Base-by-base conservation (phyloP, 2,329 filamentous ascomycete species). In the Xylaria sp. region DNA sequence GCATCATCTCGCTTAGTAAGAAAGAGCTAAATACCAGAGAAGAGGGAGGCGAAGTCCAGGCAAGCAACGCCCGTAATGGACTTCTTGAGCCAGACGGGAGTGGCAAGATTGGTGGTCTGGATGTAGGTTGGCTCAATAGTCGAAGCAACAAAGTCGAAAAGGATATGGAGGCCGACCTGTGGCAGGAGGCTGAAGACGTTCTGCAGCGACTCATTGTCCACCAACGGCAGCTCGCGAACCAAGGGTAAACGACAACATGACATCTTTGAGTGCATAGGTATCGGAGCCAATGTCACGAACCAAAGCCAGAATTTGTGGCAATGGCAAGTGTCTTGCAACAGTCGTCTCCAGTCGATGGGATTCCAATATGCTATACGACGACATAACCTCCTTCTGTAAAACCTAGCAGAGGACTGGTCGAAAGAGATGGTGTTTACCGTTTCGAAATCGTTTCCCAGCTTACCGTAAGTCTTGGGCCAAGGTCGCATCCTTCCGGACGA, bases 61-160 rank as follows among this genome's bases (percentile, higher is more conserved):
- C 55, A 57, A 67, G 61, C 38, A 57, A 59, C 31, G 63, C 49
- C 45, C 69, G 74, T 10, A 78, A 78, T 49, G 77, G 80, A 13
- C 81, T 82, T 10, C 72, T 87, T 70, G 81, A 88, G 76, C 83
- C 89, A 44, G 81, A 87, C 50, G 87, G 84, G 44, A 79, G 83
- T 63, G 87, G 83, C 25, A 83, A 83, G 72, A 85, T 88, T 38
- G 87, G 86, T 10, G 82, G 81, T 31, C 83, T 97, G 60, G 94
- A 97, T 76, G 90, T 96, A 15, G 94, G 94, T 36, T 95, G 92
- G 88, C 80, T 98, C 73, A 98, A 97, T 77, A 94, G 92, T 74
- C 87, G 93, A 64, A 93, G 92, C 68, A 91, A 92, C 69, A 90
- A 90, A 69, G 92, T 96, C 25, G 92, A 92, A 63, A 87, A 90